Percentiles rank a stretch among this genome's conserved stretches.
These are phyloP conservation scores for Backusella mclennaniae DNA, from an alignment of 192 early-diverging fungal genomes.

Conservation along the genomic window DNA sequence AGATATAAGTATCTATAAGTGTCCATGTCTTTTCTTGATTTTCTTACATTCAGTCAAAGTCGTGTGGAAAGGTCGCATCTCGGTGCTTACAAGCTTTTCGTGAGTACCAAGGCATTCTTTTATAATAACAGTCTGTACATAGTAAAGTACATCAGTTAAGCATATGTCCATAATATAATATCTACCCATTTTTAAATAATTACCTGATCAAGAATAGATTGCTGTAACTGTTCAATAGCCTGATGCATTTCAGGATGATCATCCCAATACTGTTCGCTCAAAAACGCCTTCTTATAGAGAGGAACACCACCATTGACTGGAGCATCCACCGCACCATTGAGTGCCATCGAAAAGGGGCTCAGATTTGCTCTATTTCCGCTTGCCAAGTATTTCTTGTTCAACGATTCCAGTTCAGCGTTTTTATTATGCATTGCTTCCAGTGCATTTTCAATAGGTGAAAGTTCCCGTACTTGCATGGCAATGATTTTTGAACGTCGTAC, in stretches of 20 bases:
- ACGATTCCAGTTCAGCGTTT: conserved; percentile 54
- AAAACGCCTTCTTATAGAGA: conserved; percentile 73
- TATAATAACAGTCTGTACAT: conserved; percentile 53
- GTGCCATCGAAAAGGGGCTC: conserved; percentile 75
- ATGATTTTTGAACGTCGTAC: conserved; percentile 58
- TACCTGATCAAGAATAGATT: conserved; percentile 70
- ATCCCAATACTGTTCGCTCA: conserved; percentile 41
- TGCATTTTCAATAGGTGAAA: conserved; percentile 78
- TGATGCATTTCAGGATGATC: conserved; percentile 42
- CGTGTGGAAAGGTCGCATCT: conserved; percentile 74
- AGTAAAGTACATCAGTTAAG: not conserved
- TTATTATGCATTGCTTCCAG: conserved; percentile 67
- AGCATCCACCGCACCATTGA: conserved; percentile 83
- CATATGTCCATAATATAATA: not conserved
- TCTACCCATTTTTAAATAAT: not conserved
- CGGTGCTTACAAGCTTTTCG: conserved; percentile 51
- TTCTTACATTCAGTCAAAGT: conserved; percentile 51
- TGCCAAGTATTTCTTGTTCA: conserved; percentile 53
- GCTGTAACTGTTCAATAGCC: conserved; percentile 46
- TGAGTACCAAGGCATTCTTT: conserved; percentile 62
- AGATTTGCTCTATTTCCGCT: conserved; percentile 25
- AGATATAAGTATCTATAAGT: not conserved
- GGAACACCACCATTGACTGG: conserved; percentile 81
- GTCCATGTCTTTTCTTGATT: not conserved
- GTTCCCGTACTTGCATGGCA: conserved; percentile 47